Conservation (phyloP, 2,329 filamentous ascomycete species). For the Ascosphaera apis region DNA sequence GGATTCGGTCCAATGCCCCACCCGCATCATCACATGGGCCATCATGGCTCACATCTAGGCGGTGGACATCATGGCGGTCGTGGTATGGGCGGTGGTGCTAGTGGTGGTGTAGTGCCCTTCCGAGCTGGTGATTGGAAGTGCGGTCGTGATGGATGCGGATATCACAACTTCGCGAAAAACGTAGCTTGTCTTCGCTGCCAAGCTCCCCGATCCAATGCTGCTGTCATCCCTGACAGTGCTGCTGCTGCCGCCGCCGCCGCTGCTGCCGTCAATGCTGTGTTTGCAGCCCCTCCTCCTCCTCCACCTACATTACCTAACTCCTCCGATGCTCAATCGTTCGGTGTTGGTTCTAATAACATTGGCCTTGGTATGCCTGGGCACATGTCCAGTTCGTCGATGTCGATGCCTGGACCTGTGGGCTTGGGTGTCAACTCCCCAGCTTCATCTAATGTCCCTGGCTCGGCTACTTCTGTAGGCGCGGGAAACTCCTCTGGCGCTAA, state of each 20-base stretch:
- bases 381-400: too few species aligned
- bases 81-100: slow-evolving; percentile 36
- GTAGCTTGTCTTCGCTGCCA: slow-evolving; percentile 93
- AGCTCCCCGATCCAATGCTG: slow-evolving; percentile 78
- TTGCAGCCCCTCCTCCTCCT: too few species aligned
- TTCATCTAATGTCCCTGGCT: too few species aligned
- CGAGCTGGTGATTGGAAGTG: slow-evolving; percentile 98
- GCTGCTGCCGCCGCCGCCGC: not conserved
- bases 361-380: too few species aligned
- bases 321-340: too few species aligned
- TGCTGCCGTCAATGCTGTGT: too few species aligned
- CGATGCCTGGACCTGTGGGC: too few species aligned
- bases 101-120: slow-evolving; percentile 80
- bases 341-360: too few species aligned
- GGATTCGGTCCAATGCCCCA: slow-evolving; percentile 48
- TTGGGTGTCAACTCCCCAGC: too few species aligned
- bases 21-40: slow-evolving; percentile 50
- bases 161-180: slow-evolving; percentile 99
- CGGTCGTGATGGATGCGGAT: slow-evolving; percentile 86
- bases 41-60: slow-evolving; percentile 29
- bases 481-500: slow-evolving; percentile 60
- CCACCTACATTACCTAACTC: too few species aligned
- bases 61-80: slow-evolving; percentile 36
- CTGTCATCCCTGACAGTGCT: slow-evolving; percentile 80
- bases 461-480: too few species aligned